Evolutionary conservation across 75 land plant species (phyloP), one percentile per base, ranked within the genome.

Genomic region (Azolla pinnata): DNA sequence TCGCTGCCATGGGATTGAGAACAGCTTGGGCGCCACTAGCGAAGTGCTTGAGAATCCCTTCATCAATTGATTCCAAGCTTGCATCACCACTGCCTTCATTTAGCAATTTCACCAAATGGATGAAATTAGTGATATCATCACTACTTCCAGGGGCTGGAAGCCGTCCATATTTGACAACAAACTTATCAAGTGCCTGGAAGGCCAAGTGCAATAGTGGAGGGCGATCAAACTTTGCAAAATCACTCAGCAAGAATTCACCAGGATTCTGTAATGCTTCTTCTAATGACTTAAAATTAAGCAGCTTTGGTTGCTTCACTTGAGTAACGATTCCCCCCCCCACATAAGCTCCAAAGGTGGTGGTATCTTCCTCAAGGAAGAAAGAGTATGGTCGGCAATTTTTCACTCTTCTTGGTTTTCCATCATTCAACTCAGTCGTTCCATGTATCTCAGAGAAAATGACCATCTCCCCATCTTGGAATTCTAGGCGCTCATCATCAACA

Each of bases 391-490:
- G 67, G 23, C 83, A 72, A 67, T 56, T 82, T 64, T 75, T 88
- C 34, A 91, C 65, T 33, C 62, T 75, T 53, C 95, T 89, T 31
- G 95, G 95, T 21, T 86, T 87, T 42, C 97, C 97, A 74, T 91
- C 95, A 72, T 91, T 91, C 12, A 91, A 67, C 56, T 91, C 86
- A 2, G 78, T 58, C 97, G 88, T 91, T 21, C 97, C 97, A 19
- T 68, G 70, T n/a, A 91, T 81, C 69, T 91, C 97, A 28, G 84
- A 79, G 65, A 91, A 91, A 5, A 92, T 73, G 50, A 92, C 97
- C 26, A 92, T 70, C 61, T 92, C 97, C 1, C 97, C 97, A 76
- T 92, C 97, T 67, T 92, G 82, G 65, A 92, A 88, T 49, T 88
- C 96, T 57, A 88, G 73, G 48, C 96, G 67, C 46, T 92, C 97